Evolutionary conservation across 73 alveolate genomes (phyloP).

Genomic region (Effrenium voratum): DNA sequence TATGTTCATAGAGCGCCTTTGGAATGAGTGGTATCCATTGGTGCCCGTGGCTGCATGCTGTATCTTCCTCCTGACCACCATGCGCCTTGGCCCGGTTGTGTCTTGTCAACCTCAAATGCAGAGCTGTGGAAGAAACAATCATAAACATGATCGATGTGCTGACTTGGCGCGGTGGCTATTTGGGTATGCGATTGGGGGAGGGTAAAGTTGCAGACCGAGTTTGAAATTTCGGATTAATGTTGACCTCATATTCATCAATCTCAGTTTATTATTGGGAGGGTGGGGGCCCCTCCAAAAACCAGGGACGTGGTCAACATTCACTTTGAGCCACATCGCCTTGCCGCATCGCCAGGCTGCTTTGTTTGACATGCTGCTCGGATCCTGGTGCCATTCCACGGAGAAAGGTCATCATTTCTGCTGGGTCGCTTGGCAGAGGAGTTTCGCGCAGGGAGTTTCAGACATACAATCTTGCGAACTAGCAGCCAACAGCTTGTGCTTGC

Average conservation of each 20-base stretch:
- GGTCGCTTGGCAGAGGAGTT: neutral
- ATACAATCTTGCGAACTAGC: too few species aligned
- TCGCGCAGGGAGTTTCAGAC: too few species aligned
- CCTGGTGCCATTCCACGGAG: conserved; percentile 72
- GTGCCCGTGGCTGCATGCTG: conserved; percentile 51
- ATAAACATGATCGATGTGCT: too few species aligned
- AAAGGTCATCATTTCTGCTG: conserved; percentile 13
- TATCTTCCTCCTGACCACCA: conserved; percentile 31
- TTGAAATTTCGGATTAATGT: too few species aligned
- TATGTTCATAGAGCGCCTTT: conserved; percentile 60
- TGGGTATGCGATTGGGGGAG: too few species aligned
- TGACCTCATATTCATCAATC: too few species aligned
- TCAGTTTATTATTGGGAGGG: too few species aligned
- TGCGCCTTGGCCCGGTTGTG: neutral
- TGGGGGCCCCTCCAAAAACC: neutral
- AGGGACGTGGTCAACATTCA: neutral
- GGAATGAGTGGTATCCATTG: conserved; percentile 71
- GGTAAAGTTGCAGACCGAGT: too few species aligned
- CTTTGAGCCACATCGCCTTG: neutral
- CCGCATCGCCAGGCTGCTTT: conserved; percentile 24
- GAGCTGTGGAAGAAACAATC: neutral
- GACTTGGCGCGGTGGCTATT: too few species aligned
- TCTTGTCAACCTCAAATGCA: neutral
- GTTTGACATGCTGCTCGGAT: conserved; percentile 81
- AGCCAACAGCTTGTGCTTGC: too few species aligned